A percentile compares a stretch with the other conserved stretches of the same genome.
These are phyloP conservation scores for Coelastrella sp. DNA, from an alignment of 139 green algal species.

Conservation along the genomic window DNA sequence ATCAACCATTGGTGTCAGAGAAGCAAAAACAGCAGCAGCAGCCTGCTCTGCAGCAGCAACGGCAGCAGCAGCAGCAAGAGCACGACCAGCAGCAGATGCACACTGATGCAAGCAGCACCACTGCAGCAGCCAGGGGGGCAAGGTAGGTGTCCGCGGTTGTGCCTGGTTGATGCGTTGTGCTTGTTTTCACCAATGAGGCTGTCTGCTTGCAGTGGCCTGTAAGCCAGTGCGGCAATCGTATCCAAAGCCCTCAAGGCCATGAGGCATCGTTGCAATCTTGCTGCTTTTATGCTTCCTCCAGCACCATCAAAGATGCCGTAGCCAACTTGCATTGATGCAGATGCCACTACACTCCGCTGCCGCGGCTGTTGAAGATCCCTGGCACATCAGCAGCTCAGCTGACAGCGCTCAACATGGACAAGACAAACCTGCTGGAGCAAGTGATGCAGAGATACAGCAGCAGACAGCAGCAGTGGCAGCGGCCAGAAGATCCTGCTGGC, in stretches of 20 bases:
- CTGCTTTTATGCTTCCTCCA: background rate
- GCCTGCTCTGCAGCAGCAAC: background rate
- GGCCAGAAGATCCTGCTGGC: slow-evolving; percentile 11
- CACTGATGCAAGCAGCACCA: background rate
- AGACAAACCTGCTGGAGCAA: slow-evolving; percentile 65
- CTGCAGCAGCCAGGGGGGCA: background rate
- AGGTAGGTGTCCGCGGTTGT: background rate
- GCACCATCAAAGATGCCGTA: background rate
- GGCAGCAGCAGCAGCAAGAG: background rate
- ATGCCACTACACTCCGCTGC: slow-evolving; percentile 78
- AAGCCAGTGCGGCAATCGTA: too few species aligned
- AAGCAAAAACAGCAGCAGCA: slow-evolving; percentile 36
- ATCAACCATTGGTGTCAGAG: background rate
- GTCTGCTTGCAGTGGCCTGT: background rate
- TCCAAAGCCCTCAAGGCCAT: background rate
- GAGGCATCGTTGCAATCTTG: background rate
- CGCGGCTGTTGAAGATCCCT: slow-evolving; percentile 68
- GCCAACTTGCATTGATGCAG: slow-evolving; percentile 6
- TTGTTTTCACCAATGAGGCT: background rate
- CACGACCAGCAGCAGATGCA: slow-evolving; percentile 31
- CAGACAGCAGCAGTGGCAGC: slow-evolving; percentile 33
- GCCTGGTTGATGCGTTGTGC: too few species aligned
- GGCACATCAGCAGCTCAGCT: slow-evolving; percentile 60
- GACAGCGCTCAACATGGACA: slow-evolving; percentile 86
- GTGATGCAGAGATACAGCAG: background rate